phyloP scores from a whole-genome alignment of 495 filamentous ascomycete species.

The Coniosporium apollinis region DNA sequence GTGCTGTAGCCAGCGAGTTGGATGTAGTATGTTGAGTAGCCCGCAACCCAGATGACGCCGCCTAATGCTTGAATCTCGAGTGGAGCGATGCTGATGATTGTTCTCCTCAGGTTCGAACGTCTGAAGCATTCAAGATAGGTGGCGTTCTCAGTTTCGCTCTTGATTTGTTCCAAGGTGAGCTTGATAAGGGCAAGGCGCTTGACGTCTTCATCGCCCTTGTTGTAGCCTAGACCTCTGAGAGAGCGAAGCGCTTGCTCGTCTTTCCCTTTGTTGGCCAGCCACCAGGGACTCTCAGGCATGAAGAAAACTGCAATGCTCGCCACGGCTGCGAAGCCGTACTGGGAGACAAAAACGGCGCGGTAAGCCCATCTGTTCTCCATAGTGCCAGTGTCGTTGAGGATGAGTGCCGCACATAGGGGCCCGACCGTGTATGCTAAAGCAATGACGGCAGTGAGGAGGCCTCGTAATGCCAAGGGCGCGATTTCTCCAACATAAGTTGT shows the following conservation, averaged over 20 bases:
- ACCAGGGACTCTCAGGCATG: slow-evolving; percentile 12
- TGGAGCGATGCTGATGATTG: slow-evolving; percentile 20
- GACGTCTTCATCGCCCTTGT: too few species aligned
- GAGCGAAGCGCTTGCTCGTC: slow-evolving; percentile 7
- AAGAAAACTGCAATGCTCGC: too few species aligned
- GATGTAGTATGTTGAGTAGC: slow-evolving; percentile 23
- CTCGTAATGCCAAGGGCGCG: too few species aligned
- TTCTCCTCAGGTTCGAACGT: slow-evolving; percentile 20
- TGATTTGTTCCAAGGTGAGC: slow-evolving; percentile 15
- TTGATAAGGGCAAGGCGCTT: too few species aligned
- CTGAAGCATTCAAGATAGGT: slow-evolving; percentile 24
- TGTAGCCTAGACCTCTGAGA: slow-evolving; percentile 6
- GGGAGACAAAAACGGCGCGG: too few species aligned
- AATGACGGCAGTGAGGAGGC: too few species aligned
- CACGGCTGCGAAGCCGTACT: too few species aligned
- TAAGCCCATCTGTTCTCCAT: too few species aligned
- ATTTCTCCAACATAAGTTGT: too few species aligned
- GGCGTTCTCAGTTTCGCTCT: slow-evolving; percentile 19
- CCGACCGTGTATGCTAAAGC: too few species aligned
- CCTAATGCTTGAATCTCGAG: slow-evolving; percentile 20
- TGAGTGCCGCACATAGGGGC: too few species aligned
- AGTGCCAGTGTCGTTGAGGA: too few species aligned
- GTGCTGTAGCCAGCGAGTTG: slow-evolving; percentile 20
- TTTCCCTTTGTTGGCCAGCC: slow-evolving; percentile 10
- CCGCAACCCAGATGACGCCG: slow-evolving; percentile 16